Conservation (phyloP, 495 filamentous ascomycete genomes). For the Aspergillus egyptiacus region DNA sequence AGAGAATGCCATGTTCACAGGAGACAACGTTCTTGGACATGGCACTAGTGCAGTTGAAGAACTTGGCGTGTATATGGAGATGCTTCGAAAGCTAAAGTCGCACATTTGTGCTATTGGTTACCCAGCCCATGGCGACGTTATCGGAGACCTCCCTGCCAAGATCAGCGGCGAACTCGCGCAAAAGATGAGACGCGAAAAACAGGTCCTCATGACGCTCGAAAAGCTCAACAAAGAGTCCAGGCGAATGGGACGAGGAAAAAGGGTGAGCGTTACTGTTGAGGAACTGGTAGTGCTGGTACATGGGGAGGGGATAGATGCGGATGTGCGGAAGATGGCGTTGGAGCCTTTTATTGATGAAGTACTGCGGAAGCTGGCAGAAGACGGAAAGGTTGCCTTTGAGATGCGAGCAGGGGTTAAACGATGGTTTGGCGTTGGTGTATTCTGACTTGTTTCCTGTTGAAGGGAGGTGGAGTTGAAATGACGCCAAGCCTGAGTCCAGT, state of each 20-base stretch:
- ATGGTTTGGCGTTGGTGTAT: constrained; percentile 34
- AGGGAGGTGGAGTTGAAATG: background rate
- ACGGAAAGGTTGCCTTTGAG: constrained; percentile 45
- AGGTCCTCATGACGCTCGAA: constrained; percentile 27
- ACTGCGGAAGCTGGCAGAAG: constrained; percentile 44
- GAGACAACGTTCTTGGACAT: constrained; percentile 57
- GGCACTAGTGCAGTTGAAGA: constrained; percentile 29
- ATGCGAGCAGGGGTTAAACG: constrained; percentile 31
- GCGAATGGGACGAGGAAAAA: constrained; percentile 9
- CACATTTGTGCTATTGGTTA: constrained; percentile 33
- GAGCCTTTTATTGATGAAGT: constrained; percentile 46
- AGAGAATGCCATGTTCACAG: constrained; percentile 77
- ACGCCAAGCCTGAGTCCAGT: constrained; percentile 2
- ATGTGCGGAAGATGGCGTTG: constrained; percentile 25
- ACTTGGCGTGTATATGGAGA: constrained; percentile 34
- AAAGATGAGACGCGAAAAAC: constrained; percentile 32
- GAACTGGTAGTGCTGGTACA: constrained; percentile 36
- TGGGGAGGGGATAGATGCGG: constrained; percentile 27
- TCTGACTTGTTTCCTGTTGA: background rate
- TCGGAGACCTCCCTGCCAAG: constrained; percentile 29
- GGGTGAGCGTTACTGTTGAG: constrained; percentile 29
- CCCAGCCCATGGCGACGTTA: constrained; percentile 36
- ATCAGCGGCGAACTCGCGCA: constrained; percentile 27
- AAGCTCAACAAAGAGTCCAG: background rate
- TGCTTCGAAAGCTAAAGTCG: constrained; percentile 24